These are phyloP conservation scores for Phoma sp. DNA, from an alignment of 2,329 filamentous ascomycete genomes.

Conservation along the genomic window DNA sequence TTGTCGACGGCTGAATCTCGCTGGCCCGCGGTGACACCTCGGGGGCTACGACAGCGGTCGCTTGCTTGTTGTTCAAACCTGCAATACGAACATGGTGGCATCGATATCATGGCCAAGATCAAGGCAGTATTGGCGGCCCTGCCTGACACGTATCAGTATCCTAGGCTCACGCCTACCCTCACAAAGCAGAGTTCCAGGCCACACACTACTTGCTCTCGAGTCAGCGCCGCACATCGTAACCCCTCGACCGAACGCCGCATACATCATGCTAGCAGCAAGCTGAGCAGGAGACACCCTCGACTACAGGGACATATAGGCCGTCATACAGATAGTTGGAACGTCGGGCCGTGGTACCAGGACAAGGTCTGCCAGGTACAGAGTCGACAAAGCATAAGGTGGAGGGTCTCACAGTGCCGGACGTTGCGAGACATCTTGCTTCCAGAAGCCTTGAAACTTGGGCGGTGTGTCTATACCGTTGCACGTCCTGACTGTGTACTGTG, in stretches of 20 bases:
- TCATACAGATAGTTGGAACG: no score
- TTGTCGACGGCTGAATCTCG: neutral
- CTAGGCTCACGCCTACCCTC: neutral
- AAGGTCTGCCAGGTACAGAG: no score
- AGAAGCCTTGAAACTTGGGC: no score
- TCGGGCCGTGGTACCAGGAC: no score
- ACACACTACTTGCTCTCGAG: neutral
- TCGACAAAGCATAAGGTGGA: no score
- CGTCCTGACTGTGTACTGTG: no score
- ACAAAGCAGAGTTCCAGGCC: neutral
- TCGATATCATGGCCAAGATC: no score
- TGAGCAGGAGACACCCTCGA: neutral
- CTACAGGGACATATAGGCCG: no score
- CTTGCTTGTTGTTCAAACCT: neutral
- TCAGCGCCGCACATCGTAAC: neutral
- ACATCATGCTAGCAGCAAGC: neutral
- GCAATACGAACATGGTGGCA: neutral
- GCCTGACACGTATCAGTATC: neutral
- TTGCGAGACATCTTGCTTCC: no score
- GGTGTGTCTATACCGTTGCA: no score
- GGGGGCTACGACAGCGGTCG: neutral
- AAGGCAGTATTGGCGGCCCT: neutral
- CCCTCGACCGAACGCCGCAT: neutral
- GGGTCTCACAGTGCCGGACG: no score
- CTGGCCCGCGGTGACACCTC: slow-evolving; percentile 1